Evolutionary conservation across 2,329 filamentous ascomycete species (phyloP), one percentile per base, ranked within the genome.

Genomic region (Metarhizium robertsii): DNA sequence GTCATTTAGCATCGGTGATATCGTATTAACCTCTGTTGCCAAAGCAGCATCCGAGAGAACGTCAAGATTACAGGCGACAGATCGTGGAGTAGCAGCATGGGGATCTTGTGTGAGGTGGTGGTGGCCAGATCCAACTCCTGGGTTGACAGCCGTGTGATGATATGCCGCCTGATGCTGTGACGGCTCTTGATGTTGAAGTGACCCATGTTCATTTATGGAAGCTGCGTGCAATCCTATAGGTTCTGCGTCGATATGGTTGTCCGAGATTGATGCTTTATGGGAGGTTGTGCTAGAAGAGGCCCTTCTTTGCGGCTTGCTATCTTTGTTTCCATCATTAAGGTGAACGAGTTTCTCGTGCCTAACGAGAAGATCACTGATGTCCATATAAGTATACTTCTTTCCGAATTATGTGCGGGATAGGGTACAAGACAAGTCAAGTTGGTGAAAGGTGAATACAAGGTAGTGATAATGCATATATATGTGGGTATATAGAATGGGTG

Each of bases 301-400:
- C 63, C 79, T 83, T 59, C 79, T 73, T 30, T 73, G 73, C 53
- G 79, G 73, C 62, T 64, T 71, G 59, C 70, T 75, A 63, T 83
- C 79, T 61, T 80, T 82, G 67, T 71, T 77, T 61, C 75, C 77
- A 67, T 83, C 79, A 69, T 80, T 83, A 65, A 83, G 75, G 66
- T 85, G 81, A 62, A 83, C 80, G 61, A 84, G 78, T 70, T 84
- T 84, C 70, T 84, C 79, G 70, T 85, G 81, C 60, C 81, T 76
- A 59, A 83, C 79, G 61, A 85, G 75, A 58, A 85, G 76, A 67
- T 84, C 81, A 61, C 81, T 84, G 71, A 80, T 82, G 71, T 83
- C 75, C 79, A 82, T 83, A 73, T 45, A 18, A 81, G 78, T 61
- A 66, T 30, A 10, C 20, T 43, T 32, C 25, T 45, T 20, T n/a